Conservation (phyloP, 2,329 filamentous ascomycete species). For the Alternaria angustiovoidea region DNA sequence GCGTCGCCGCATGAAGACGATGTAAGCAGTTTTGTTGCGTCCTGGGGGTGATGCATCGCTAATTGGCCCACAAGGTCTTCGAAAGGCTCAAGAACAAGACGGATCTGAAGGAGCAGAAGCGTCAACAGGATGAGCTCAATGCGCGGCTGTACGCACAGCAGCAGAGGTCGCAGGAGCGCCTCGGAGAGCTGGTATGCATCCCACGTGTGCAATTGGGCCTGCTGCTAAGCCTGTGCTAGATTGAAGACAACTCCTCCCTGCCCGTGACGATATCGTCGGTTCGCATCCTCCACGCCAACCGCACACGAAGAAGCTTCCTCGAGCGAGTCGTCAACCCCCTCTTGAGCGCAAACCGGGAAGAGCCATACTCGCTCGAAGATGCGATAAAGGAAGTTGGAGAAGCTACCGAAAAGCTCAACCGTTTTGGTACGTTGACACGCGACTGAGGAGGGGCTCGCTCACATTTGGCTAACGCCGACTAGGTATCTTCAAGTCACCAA, state of each 20-base stretch:
- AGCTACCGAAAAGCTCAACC: slow-evolving; percentile 76
- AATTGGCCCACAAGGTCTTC: slow-evolving; percentile 60
- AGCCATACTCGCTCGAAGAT: slow-evolving; percentile 79
- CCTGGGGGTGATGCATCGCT: slow-evolving; percentile 5
- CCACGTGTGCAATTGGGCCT: slow-evolving; percentile 6
- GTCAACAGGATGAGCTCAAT: slow-evolving; percentile 67
- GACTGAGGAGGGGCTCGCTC: neutral
- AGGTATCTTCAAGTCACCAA: slow-evolving; percentile 88
- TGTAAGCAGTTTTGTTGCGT: slow-evolving; percentile 42
- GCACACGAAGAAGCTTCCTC: slow-evolving; percentile 86
- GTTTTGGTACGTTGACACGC: slow-evolving; percentile 70
- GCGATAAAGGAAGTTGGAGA: slow-evolving; percentile 73
- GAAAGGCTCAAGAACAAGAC: slow-evolving; percentile 65
- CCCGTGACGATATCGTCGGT: slow-evolving; percentile 89
- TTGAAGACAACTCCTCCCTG: slow-evolving; percentile 82
- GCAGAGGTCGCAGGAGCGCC: slow-evolving; percentile 68
- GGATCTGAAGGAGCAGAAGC: slow-evolving; percentile 66
- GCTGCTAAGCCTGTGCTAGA: slow-evolving; percentile 55
- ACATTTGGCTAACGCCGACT: slow-evolving; percentile 23
- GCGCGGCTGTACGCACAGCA: slow-evolving; percentile 66
- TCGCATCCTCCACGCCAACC: slow-evolving; percentile 79
- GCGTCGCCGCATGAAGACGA: slow-evolving; percentile 57
- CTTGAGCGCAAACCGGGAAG: slow-evolving; percentile 71
- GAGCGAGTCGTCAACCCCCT: slow-evolving; percentile 81
- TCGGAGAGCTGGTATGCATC: slow-evolving; percentile 69